These are phyloP conservation scores for Ganoderma multipileum DNA, from an alignment of 1,284 basidiomycete genomes.

Conservation along the genomic window DNA sequence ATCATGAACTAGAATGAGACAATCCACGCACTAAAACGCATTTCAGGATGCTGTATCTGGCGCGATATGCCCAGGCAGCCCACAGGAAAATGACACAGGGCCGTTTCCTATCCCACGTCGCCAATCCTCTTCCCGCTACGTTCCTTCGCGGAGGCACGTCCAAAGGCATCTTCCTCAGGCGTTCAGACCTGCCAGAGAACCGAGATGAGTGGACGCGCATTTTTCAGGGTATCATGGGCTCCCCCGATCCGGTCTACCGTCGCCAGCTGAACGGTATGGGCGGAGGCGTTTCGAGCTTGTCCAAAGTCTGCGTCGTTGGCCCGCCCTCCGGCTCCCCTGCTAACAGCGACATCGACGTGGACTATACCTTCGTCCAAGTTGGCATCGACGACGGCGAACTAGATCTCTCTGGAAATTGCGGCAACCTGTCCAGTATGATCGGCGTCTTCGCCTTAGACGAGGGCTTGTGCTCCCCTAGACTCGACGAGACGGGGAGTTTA, in stretches of 20 bases:
- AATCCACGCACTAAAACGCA: not conserved
- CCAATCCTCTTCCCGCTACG: conserved; percentile 60
- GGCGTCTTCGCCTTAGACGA: conserved; percentile 73
- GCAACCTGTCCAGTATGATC: conserved; percentile 72
- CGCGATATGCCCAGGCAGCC: not conserved
- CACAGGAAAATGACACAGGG: not conserved
- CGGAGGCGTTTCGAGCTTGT: conserved; percentile 80
- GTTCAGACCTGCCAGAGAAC: conserved; percentile 56
- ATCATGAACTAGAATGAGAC: not conserved
- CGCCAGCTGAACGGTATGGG: conserved; percentile 87
- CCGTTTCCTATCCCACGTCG: conserved; percentile 10
- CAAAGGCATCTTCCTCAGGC: conserved; percentile 76
- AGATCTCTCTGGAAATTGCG: conserved; percentile 75
- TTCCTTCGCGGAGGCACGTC: conserved; percentile 82
- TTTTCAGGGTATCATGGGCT: conserved; percentile 84
- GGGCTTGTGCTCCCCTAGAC: conserved; percentile 50
- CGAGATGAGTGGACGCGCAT: conserved; percentile 62
- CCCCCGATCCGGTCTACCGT: conserved; percentile 75
- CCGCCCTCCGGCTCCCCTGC: conserved; percentile 44
- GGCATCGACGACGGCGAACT: conserved; percentile 61
- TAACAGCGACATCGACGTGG: conserved; percentile 57
- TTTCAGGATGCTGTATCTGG: not conserved
- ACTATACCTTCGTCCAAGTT: conserved; percentile 70
- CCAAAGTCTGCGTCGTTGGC: conserved; percentile 80
- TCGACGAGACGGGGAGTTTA: conserved; percentile 18